phyloP scores from a whole-genome alignment of 148 eudicot species.

The Pouteria glomerata region DNA sequence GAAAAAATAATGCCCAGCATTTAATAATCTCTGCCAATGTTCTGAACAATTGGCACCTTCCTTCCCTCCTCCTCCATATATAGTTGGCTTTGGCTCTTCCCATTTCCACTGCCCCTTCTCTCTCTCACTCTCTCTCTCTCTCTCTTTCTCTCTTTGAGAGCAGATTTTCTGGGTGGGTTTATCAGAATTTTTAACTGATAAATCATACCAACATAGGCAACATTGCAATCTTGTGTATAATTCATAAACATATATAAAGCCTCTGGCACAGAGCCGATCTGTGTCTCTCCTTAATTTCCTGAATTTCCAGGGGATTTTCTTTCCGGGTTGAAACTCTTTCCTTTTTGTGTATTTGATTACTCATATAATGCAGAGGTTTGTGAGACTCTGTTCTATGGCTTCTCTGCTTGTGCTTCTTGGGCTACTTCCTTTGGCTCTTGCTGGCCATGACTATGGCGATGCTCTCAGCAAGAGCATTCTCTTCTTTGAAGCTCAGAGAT shows the following conservation, averaged over 20 bases:
- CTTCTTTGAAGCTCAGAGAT: conserved; percentile 96
- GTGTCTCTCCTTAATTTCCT: too few relatives aligned
- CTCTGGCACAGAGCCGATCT: conserved; percentile 9
- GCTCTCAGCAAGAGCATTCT: conserved; percentile 88
- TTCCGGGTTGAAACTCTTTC: too few relatives aligned
- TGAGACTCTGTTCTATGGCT: conserved; percentile 30
- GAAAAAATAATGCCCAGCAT: conserved; percentile 26
- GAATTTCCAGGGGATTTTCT: too few relatives aligned
- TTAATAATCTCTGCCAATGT: conserved; percentile 39
- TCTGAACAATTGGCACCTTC: conserved; percentile 39
- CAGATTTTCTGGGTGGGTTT: conserved; percentile 30
- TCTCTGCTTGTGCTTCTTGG: conserved; percentile 33
- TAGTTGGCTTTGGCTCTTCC: conserved; percentile 33
- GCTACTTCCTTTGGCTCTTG: conserved; percentile 36
- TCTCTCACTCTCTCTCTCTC: conserved; percentile 14
- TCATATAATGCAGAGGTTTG: conserved; percentile 30
- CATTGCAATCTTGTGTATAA: too few relatives aligned
- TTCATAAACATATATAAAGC: neutral
- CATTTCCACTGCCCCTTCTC: conserved; percentile 18
- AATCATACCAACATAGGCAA: conserved; percentile 35
- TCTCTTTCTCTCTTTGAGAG: neutral
- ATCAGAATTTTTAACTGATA: conserved; percentile 56
- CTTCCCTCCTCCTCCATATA: conserved; percentile 41
- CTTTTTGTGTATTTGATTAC: too few relatives aligned
- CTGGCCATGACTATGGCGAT: conserved; percentile 70